Evolutionary conservation across 1,284 basidiomycete species (phyloP), one percentile per base, ranked within the genome.

Genomic region (Ceratobasidium papillatum): DNA sequence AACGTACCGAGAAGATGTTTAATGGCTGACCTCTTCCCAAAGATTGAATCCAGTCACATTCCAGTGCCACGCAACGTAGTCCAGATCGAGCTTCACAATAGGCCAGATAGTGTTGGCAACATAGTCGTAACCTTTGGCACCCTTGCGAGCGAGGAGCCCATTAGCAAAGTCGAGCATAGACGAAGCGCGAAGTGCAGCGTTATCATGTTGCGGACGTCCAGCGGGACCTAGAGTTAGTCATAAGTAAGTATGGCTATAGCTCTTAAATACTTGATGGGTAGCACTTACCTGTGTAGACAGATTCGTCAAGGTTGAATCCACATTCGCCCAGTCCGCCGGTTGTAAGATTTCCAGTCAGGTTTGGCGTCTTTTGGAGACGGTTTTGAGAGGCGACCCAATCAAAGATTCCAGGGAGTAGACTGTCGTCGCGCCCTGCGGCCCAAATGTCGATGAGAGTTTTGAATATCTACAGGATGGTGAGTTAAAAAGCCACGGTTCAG

Each of bases 161-260:
- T 64, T 71, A 22, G 76, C 77, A 63, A 74, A 78, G 19, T 73
- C 72, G 49, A 78, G 54, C 54, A 76, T 75, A 17, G 72, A 47
- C 2, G 73, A 75, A 8, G 77, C 76, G 17, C 77, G 71, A 22
- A 78, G 62, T 2, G 79, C 80, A 11, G 80, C 78, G 8, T 79
- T 78, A 58, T 81, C 80, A 64, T 78, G 78, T 75, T 81, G 80
- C 19, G 80, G 80, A 8, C 80, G 56, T 4, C 79, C 79, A 78
- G 36, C 66, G 11, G 66, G 66, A 22, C 66, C 66, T 69, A 22
- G 3, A 1, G 25, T 58, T 45, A 12, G 14, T 3, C n/a, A 27
- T 43, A 7, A 36, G 52, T 22, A 19, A 4, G 32, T 47, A 8
- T 3, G 3, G 7, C 36, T 14, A 54, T 19, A n/a, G 19, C 5